phyloP scores from a whole-genome alignment of 1,139 yeast genomes.

The Yarrowia galli region DNA sequence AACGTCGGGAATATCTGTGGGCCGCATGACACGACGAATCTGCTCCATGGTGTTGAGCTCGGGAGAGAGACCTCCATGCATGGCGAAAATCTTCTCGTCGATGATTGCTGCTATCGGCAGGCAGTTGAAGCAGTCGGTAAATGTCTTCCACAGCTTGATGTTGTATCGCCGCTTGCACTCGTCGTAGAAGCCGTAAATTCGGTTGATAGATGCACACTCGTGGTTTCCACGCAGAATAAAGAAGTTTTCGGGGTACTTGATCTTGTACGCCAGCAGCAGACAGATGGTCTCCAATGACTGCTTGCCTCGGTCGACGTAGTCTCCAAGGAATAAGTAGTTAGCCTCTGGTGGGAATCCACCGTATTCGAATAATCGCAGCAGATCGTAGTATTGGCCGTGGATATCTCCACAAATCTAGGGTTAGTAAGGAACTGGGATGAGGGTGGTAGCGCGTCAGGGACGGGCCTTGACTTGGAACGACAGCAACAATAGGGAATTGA shows the following conservation, averaged over 20 bases:
- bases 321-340: slow-evolving; percentile 92
- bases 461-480: too few species aligned
- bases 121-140: slow-evolving; percentile 97
- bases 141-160: slow-evolving; percentile 97
- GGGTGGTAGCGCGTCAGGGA: too few species aligned
- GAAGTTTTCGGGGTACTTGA: slow-evolving; percentile 96
- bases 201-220: slow-evolving; percentile 96
- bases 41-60: slow-evolving; percentile 98
- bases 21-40: slow-evolving; percentile 97
- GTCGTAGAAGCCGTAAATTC: slow-evolving; percentile 96
- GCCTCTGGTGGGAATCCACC: slow-evolving; percentile 99
- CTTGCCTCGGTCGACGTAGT: slow-evolving; percentile 97
- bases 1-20: slow-evolving; percentile 97
- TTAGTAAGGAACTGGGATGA: slow-evolving; percentile 10
- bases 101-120: slow-evolving; percentile 97
- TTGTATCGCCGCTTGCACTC: slow-evolving; percentile 96
- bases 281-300: slow-evolving; percentile 96
- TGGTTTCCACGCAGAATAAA: slow-evolving; percentile 93
- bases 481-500: too few species aligned
- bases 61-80: slow-evolving; percentile 99
- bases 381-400: slow-evolving; percentile 97
- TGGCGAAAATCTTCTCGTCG: slow-evolving; percentile 95
- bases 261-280: slow-evolving; percentile 89
- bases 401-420: slow-evolving; percentile 83
- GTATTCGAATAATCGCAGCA: slow-evolving; percentile 91